Evolutionary conservation across 2,329 filamentous ascomycete species (phyloP).

Genomic region (Ceratocystis cacaofunesta): DNA sequence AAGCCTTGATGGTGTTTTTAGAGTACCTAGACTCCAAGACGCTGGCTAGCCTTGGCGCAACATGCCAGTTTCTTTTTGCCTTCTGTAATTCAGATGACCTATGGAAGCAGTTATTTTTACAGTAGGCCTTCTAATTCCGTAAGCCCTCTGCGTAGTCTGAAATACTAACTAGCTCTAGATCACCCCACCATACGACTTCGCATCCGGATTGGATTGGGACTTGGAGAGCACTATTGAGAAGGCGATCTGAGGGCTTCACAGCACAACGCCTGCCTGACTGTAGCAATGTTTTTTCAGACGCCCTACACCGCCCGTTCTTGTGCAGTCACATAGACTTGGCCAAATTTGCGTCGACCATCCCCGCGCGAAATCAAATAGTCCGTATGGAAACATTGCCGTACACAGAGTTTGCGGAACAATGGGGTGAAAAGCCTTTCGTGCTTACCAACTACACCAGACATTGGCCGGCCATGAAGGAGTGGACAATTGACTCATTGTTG

Average conservation of each 20-base stretch:
- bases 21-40: slow-evolving; percentile 54
- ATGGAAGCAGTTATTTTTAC: slow-evolving; percentile 73
- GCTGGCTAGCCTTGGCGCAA: slow-evolving; percentile 53
- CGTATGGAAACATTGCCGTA: slow-evolving; percentile 54
- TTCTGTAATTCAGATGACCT: slow-evolving; percentile 73
- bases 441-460: slow-evolving; percentile 64
- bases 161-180: slow-evolving; percentile 18
- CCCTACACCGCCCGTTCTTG: slow-evolving; percentile 76
- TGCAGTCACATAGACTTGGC: slow-evolving; percentile 62
- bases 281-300: slow-evolving; percentile 72
- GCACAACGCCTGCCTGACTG: slow-evolving; percentile 47
- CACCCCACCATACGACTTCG: slow-evolving; percentile 16
- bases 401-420: slow-evolving; percentile 57
- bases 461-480: slow-evolving; percentile 65
- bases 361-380: slow-evolving; percentile 54
- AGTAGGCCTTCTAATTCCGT: slow-evolving; percentile 41
- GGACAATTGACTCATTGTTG: slow-evolving; percentile 56
- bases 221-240: slow-evolving; percentile 68
- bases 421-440: slow-evolving; percentile 74
- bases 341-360: slow-evolving; percentile 57
- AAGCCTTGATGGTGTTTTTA: slow-evolving; percentile 59
- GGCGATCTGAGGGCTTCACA: slow-evolving; percentile 35
- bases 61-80: slow-evolving; percentile 76
- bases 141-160: background rate
- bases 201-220: slow-evolving; percentile 23